phyloP scores from a whole-genome alignment of 768 basidiomycete species.

The Pleurotus tuoliensis region DNA sequence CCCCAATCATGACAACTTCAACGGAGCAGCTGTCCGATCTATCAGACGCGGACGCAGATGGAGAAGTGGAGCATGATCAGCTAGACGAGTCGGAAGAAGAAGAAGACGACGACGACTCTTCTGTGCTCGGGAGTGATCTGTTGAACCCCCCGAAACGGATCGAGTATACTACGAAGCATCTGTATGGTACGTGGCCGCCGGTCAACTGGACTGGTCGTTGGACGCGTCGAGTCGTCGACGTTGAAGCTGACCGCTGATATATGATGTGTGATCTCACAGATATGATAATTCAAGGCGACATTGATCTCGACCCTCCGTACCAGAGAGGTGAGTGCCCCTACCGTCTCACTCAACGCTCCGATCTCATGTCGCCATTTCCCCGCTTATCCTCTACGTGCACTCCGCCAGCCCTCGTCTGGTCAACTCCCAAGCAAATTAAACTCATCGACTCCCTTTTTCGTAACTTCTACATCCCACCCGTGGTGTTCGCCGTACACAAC shows the following conservation, averaged over 20 bases:
- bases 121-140: too few relatives aligned
- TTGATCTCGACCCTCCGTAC: conserved; percentile 70
- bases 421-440: conserved; percentile 60
- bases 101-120: not conserved
- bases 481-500: conserved; percentile 64
- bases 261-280: conserved; percentile 28
- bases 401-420: conserved; percentile 69
- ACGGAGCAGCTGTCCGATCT: not conserved
- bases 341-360: not conserved
- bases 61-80: too few relatives aligned
- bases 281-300: conserved; percentile 62
- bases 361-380: not conserved
- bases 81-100: too few relatives aligned
- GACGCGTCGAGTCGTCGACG: too few relatives aligned
- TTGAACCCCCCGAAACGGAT: too few relatives aligned
- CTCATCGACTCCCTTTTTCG: conserved; percentile 77
- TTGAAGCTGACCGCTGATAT: too few relatives aligned
- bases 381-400: too few relatives aligned
- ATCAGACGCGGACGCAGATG: not conserved
- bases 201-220: too few relatives aligned
- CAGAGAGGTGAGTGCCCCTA: conserved; percentile 52
- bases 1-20: not conserved
- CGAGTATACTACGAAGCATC: too few relatives aligned
- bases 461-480: conserved; percentile 75
- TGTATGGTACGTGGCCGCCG: too few relatives aligned